Conservation (phyloP, 257 asterid species). For the Solanum etuberosum region DNA sequence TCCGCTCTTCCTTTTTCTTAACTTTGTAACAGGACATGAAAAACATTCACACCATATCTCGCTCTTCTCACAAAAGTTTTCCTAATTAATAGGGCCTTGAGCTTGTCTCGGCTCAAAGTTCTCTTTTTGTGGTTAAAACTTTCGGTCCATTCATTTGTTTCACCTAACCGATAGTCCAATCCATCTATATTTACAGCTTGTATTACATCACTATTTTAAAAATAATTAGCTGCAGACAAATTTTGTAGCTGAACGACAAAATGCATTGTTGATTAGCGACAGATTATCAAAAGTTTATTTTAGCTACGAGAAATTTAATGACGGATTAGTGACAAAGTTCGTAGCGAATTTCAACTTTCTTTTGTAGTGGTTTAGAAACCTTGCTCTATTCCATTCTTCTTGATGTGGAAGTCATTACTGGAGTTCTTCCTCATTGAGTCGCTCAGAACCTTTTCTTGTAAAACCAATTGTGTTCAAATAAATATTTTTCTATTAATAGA, state of each 20-base stretch:
- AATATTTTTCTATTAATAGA: not conserved
- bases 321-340: not conserved
- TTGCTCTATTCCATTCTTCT: not conserved
- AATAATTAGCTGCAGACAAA: not conserved
- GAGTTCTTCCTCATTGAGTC: not conserved
- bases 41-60: not conserved
- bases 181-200: not conserved
- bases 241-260: not conserved
- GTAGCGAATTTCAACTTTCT: not conserved
- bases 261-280: not conserved
- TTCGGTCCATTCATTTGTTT: not conserved
- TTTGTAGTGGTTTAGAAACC: not conserved
- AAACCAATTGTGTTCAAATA: not conserved
- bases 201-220: too few species aligned
- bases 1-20: not conserved
- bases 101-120: not conserved
- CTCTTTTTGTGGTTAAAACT: not conserved
- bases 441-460: not conserved
- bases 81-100: not conserved
- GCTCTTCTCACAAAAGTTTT: not conserved
- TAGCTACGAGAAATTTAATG: not conserved
- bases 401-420: not conserved
- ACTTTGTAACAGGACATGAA: not conserved
- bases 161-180: not conserved
- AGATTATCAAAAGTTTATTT: not conserved